Evolutionary conservation across 176 grass and related monocot genomes (phyloP).

Genomic region (Aechmea fasciata): DNA sequence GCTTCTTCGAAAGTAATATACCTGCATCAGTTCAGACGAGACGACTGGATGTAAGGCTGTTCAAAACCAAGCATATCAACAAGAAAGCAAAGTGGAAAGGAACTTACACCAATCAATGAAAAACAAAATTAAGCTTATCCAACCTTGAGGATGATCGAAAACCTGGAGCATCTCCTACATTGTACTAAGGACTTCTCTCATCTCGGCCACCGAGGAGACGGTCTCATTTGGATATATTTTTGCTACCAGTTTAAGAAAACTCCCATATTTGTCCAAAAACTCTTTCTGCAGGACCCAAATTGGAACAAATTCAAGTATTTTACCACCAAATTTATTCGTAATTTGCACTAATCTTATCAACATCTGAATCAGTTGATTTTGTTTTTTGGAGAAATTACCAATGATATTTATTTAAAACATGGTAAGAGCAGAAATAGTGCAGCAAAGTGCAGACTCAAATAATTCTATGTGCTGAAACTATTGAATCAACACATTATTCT

Average conservation of each 20-base stretch:
- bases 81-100: neutral
- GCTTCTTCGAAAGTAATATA: neutral
- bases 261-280: constrained; percentile 87
- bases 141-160: neutral
- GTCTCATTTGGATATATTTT: constrained; percentile 91
- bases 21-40: neutral
- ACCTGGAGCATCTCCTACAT: constrained; percentile 19
- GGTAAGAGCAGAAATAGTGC: too few species aligned
- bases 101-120: neutral
- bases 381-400: too few species aligned
- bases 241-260: constrained; percentile 62
- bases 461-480: too few species aligned
- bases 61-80: neutral
- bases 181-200: constrained; percentile 50
- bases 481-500: too few species aligned
- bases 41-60: neutral
- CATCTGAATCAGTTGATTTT: neutral
- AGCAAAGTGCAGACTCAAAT: too few species aligned
- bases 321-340: neutral
- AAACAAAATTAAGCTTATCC: neutral
- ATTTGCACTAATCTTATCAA: neutral
- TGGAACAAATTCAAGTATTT: neutral
- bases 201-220: constrained; percentile 47
- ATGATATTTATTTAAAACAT: too few species aligned
- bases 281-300: constrained; percentile 57